Percentiles rank a stretch among this genome's conserved stretches.
Conservation (phyloP, 164 flowering plant species). For the Liquidambar formosana region DNA sequence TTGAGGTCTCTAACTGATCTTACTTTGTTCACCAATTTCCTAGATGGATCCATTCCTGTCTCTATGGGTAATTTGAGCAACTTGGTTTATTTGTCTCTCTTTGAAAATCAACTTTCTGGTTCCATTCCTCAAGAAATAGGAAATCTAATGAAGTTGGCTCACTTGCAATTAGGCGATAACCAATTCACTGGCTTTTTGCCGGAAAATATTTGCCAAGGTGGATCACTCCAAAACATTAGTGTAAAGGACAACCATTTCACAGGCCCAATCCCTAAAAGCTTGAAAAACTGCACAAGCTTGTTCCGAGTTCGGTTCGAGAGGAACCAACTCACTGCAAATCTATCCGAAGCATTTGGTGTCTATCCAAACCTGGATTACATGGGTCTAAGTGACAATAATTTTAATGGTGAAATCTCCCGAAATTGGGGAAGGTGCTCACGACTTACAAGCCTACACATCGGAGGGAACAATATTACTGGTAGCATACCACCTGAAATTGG, state of each 20-base stretch:
- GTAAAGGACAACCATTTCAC: constrained; percentile 5
- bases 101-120: too few species aligned
- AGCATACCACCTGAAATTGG: constrained; percentile 11
- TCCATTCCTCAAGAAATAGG: too few species aligned
- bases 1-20: constrained; percentile 2
- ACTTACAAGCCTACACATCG: constrained; percentile 3
- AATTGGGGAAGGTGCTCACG: constrained; percentile 13
- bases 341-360: constrained; percentile 10
- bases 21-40: constrained; percentile 5
- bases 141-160: constrained; percentile 3
- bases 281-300: constrained; percentile 10
- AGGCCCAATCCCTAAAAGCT: constrained; percentile 18
- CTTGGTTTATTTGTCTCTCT: too few species aligned
- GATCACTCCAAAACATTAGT: neutral
- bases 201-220: neutral
- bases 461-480: constrained; percentile 10
- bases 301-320: constrained; percentile 5
- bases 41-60: constrained; percentile 14
- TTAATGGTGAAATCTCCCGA: constrained; percentile 13
- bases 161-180: constrained; percentile 1
- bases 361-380: constrained; percentile 16
- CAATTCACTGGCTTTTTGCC: constrained; percentile 19
- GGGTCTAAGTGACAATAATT: constrained; percentile 11
- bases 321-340: constrained; percentile 12
- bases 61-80: constrained; percentile 12